Conservation (phyloP, 2,329 filamentous ascomycete genomes). For the Aspergillus sp. region DNA sequence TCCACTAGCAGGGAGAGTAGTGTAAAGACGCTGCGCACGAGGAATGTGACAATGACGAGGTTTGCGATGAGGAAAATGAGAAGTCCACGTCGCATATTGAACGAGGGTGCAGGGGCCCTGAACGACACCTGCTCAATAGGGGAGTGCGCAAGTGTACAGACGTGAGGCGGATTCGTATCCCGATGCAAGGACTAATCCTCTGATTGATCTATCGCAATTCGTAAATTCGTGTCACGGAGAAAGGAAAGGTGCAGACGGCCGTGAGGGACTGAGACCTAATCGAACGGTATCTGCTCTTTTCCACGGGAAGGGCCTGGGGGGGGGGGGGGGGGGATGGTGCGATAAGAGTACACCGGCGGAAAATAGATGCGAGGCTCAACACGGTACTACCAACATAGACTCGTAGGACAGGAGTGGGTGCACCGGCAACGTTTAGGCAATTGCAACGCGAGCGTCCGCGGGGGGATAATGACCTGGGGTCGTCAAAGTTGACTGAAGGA, state of each 20-base stretch:
- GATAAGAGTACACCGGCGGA: constrained; percentile 1
- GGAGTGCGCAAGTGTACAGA: neutral
- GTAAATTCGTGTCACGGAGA: constrained; percentile 12
- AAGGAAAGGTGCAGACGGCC: neutral
- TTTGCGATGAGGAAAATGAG: constrained; percentile 67
- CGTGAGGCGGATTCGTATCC: neutral
- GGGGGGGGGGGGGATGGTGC: neutral
- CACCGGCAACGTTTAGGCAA: neutral
- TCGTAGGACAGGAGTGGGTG: neutral
- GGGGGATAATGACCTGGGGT: neutral
- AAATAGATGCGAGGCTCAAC: neutral
- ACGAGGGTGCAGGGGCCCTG: constrained; percentile 8
- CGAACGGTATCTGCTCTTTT: neutral
- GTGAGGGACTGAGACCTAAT: constrained; percentile 4
- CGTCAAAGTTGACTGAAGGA: neutral
- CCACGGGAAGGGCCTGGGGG: neutral
- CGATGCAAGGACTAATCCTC: neutral
- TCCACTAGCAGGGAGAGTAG: constrained; percentile 70
- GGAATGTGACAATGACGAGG: constrained; percentile 62
- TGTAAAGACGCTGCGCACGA: constrained; percentile 69
- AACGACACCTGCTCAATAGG: constrained; percentile 9
- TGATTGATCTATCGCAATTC: constrained; percentile 11
- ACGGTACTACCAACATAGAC: neutral
- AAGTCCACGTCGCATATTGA: constrained; percentile 61
- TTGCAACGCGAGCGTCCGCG: neutral